Conservation (phyloP, 2,329 filamentous ascomycete genomes). For the Tolypocladium cylindrosporum region DNA sequence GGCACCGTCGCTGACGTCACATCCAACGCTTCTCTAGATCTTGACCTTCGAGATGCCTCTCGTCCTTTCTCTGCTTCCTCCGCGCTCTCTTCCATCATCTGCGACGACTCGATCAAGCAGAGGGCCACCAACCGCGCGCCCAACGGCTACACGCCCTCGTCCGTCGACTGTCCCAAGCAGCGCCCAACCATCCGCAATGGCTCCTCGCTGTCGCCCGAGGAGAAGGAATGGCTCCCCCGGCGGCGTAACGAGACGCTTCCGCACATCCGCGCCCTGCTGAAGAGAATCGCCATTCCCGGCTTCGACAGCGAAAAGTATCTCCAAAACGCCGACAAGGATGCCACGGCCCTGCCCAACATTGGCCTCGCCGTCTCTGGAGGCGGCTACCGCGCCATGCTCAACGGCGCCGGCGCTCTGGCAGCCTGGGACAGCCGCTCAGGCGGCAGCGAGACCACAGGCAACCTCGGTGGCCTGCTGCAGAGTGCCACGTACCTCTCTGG, state of each 20-base stretch:
- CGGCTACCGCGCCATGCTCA: conserved; percentile 79
- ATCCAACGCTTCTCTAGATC: not conserved
- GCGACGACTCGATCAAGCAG: conserved; percentile 7
- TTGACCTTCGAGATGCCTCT: conserved; percentile 4
- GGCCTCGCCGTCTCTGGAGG: conserved; percentile 73
- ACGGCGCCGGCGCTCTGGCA: conserved; percentile 67
- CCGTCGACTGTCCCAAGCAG: conserved; percentile 58
- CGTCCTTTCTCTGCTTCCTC: not conserved
- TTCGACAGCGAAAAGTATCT: conserved; percentile 74
- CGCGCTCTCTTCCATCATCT: not conserved
- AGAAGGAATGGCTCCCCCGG: conserved; percentile 62
- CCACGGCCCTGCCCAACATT: conserved; percentile 42
- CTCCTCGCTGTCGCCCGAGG: conserved; percentile 50
- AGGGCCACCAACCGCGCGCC: conserved; percentile 23
- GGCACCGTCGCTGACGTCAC: conserved; percentile 1
- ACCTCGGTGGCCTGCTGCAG: conserved; percentile 74
- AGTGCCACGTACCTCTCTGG: conserved; percentile 71
- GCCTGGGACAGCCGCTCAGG: conserved; percentile 69
- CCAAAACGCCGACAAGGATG: conserved; percentile 17
- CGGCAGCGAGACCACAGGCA: conserved; percentile 37
- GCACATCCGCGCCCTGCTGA: conserved; percentile 66
- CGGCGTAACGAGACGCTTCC: conserved; percentile 64
- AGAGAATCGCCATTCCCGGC: conserved; percentile 60
- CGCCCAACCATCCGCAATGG: conserved; percentile 61
- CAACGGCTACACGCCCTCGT: conserved; percentile 57